Evolutionary conservation across 495 filamentous ascomycete genomes (phyloP), one percentile per base, ranked within the genome.

Genomic region (Aspergillus carlsbadensis): DNA sequence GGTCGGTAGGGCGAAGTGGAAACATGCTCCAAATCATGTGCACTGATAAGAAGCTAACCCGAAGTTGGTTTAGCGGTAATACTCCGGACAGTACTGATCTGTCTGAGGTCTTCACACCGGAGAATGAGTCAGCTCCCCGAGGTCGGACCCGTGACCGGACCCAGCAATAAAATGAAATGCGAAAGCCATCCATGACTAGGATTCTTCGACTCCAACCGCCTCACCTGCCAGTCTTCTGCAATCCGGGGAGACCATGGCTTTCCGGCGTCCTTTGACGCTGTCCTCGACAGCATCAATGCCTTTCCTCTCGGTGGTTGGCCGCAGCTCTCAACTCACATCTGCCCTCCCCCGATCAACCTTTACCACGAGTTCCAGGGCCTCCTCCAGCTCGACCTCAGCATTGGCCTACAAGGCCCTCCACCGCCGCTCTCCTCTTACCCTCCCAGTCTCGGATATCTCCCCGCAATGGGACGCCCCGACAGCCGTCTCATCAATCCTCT

Each of bases 361-460:
- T 18, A 39, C 26, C 34, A 70, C 66, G 44, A 58, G 63, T 35
- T 45, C 58, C 60, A 66, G 73, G 48, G 62, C 71, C 42, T 76
- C 76, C 0, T 76, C 68, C 52, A 73, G 83, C 67, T 96, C 93
- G 41, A 98, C 93, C 63, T 91, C 90, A 34, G 93, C 94, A 43
- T 81, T 98, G 59, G 91, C 92, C 65, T 98, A 98, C 85, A 98
- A 98, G 81, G 90, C 94, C 63, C 83, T 97, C 60, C 94, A 96
- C 68, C 90, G 89, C 57, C 90, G 92, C 39, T 86, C 90, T 34
- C 84, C 88, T 42, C 86, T 90, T 36, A 84, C 87, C 18, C 86
- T 97, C 39, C 93, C 94, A 48, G 85, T 85, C 17, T 75, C 78
- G 58, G 89, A 94, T 59, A 62, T 82, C 35, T 84, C 89, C 18